Evolutionary conservation across 2,329 filamentous ascomycete genomes (phyloP).

Genomic region (Albifimbria verrucaria): DNA sequence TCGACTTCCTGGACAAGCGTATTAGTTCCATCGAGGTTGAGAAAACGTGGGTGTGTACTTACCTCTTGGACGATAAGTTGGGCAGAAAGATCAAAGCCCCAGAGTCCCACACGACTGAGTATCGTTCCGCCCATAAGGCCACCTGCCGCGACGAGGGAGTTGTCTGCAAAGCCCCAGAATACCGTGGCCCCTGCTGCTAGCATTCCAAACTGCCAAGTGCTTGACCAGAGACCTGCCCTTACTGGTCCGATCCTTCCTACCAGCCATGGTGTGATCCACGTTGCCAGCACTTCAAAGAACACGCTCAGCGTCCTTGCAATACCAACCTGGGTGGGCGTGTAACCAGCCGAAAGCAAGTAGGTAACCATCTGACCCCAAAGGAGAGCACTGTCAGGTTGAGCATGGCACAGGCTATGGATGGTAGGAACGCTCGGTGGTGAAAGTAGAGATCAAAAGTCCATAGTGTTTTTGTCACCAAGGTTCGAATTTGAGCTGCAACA

Average conservation of each 20-base stretch:
- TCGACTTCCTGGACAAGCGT: constrained; percentile 45
- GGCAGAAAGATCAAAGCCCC: constrained; percentile 59
- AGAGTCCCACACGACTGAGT: constrained; percentile 57
- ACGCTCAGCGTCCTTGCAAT: constrained; percentile 50
- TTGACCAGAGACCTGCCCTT: constrained; percentile 67
- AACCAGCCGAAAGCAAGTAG: constrained; percentile 54
- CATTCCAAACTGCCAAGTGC: constrained; percentile 64
- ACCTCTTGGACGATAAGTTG: constrained; percentile 62
- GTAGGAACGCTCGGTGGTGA: constrained; percentile 52
- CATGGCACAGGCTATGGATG: constrained; percentile 56
- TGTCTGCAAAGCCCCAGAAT: constrained; percentile 32
- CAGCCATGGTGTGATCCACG: constrained; percentile 55
- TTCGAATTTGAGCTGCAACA: constrained; percentile 1
- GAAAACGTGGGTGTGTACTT: constrained; percentile 10
- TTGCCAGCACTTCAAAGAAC: constrained; percentile 56
- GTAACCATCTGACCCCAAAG: constrained; percentile 63
- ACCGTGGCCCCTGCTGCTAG: constrained; percentile 41
- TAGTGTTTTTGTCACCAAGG: constrained; percentile 8
- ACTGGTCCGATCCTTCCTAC: constrained; percentile 55
- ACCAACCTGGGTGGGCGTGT: constrained; percentile 49
- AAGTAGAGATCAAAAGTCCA: constrained; percentile 40
- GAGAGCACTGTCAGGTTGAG: constrained; percentile 61
- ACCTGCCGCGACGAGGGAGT: constrained; percentile 35
- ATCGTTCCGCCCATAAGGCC: constrained; percentile 48
- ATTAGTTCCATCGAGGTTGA: not conserved